Evolutionary conservation across 2,329 filamentous ascomycete genomes (phyloP).

Genomic region (Xylariomycetidae sp.): DNA sequence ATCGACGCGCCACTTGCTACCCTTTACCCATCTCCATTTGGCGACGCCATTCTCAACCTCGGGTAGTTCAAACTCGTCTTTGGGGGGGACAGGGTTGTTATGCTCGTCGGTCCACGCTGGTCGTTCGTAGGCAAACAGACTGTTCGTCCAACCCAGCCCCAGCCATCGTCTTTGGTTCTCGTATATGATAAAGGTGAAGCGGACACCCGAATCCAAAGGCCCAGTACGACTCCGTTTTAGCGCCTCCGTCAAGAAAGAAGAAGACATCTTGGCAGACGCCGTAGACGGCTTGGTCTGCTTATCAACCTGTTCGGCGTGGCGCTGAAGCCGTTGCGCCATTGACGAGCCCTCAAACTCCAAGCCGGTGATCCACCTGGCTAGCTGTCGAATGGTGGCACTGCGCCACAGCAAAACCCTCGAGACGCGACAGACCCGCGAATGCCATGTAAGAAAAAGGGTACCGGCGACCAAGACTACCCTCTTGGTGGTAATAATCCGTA

Average conservation of each 20-base stretch:
- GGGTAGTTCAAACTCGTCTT: constrained; percentile 61
- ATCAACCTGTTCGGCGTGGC: constrained; percentile 17
- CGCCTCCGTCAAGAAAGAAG: constrained; percentile 27
- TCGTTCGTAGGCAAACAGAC: constrained; percentile 83
- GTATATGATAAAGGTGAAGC: constrained; percentile 93
- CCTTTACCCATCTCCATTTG: constrained; percentile 75
- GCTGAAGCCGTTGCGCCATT: constrained; percentile 21
- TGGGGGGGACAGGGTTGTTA: constrained; percentile 70
- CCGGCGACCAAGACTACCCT: constrained; percentile 80
- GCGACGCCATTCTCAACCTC: constrained; percentile 54
- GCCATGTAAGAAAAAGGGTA: constrained; percentile 84
- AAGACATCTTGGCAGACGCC: constrained; percentile 25
- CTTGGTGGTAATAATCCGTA: constrained; percentile 79
- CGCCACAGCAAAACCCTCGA: constrained; percentile 87
- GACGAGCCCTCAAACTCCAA: constrained; percentile 60
- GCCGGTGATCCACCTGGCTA: constrained; percentile 71
- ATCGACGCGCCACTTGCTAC: constrained; percentile 81
- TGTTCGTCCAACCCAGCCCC: constrained; percentile 90
- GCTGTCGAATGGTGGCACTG: constrained; percentile 64
- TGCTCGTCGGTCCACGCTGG: constrained; percentile 95
- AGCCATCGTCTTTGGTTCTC: constrained; percentile 97
- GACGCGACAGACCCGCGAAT: constrained; percentile 79
- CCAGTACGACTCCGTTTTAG: constrained; percentile 32
- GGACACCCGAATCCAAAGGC: constrained; percentile 68
- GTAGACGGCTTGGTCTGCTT: constrained; percentile 20